A percentile compares a stretch with the other conserved stretches of the same genome.
Conservation (phyloP, 768 basidiomycete species). For the Naganishia randhawae region DNA sequence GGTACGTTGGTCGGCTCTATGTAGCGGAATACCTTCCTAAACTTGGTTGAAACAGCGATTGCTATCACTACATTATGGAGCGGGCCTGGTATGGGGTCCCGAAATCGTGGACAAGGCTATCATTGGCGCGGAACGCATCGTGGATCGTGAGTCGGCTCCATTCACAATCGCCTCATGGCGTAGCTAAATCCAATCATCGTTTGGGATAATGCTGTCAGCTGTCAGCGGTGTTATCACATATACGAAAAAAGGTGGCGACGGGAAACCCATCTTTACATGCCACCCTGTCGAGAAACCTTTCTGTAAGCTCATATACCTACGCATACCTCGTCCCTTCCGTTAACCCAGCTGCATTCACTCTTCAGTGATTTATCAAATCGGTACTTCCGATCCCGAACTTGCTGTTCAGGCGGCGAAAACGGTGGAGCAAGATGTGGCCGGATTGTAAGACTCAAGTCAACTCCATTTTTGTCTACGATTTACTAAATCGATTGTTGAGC, state of each 20-base stretch:
- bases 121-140: slow-evolving; percentile 71
- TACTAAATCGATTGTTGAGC: neutral
- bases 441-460: slow-evolving; percentile 43
- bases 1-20: slow-evolving; percentile 26
- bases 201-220: slow-evolving; percentile 62
- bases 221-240: slow-evolving; percentile 81
- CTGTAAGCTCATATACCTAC: slow-evolving; percentile 41
- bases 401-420: slow-evolving; percentile 86
- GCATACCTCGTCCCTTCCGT: neutral
- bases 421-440: slow-evolving; percentile 82
- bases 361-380: slow-evolving; percentile 83
- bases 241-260: slow-evolving; percentile 61
- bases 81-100: slow-evolving; percentile 91
- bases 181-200: no score
- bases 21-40: neutral
- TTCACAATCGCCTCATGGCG: no score
- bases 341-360: neutral
- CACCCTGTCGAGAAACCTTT: slow-evolving; percentile 93
- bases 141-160: slow-evolving; percentile 67
- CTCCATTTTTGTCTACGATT: neutral
- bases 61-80: slow-evolving; percentile 85
- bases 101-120: slow-evolving; percentile 97
- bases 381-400: slow-evolving; percentile 79
- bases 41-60: slow-evolving; percentile 54
- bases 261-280: slow-evolving; percentile 79